phyloP scores from a whole-genome alignment of 805 yeast species.

The Saturnispora sanitii region DNA sequence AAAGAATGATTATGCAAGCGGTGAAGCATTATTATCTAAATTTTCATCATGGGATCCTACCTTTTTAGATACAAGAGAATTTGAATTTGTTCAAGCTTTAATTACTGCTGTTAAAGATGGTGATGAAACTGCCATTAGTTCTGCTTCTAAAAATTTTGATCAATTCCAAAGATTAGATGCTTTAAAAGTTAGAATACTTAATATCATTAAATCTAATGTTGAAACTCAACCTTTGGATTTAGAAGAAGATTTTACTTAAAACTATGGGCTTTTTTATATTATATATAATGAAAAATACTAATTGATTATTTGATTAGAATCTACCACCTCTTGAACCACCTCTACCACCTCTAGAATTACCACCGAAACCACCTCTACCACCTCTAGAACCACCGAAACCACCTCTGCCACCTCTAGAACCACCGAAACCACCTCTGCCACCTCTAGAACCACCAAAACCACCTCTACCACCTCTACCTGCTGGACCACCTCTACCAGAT shows the following conservation, averaged over 20 bases:
- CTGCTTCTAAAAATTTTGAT: conserved; percentile 71
- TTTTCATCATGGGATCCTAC: conserved; percentile 64
- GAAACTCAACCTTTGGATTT: conserved; percentile 24
- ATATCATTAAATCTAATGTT: conserved; percentile 59
- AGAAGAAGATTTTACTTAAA: conserved; percentile 29
- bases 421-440: conserved; percentile 32
- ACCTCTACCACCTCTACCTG: conserved; percentile 37
- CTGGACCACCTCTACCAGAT: conserved; percentile 34
- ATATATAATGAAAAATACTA: background rate
- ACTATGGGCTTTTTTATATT: background rate
- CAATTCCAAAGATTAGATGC: conserved; percentile 83
- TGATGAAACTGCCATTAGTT: conserved; percentile 67
- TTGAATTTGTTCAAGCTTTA: conserved; percentile 52
- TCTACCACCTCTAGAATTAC: conserved; percentile 18
- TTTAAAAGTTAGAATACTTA: conserved; percentile 76
- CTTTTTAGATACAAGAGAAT: conserved; percentile 71
- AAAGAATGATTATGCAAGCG: conserved; percentile 73
- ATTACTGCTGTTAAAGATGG: conserved; percentile 70
- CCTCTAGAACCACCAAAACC: conserved; percentile 31
- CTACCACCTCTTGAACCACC: conserved; percentile 40
- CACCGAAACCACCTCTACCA: conserved; percentile 19
- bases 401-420: conserved; percentile 31
- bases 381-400: conserved; percentile 34
- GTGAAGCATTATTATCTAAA: conserved; percentile 56
- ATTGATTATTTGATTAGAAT: too few relatives aligned